phyloP scores from a whole-genome alignment of 2,329 filamentous ascomycete species.

The Bisporella sp. region DNA sequence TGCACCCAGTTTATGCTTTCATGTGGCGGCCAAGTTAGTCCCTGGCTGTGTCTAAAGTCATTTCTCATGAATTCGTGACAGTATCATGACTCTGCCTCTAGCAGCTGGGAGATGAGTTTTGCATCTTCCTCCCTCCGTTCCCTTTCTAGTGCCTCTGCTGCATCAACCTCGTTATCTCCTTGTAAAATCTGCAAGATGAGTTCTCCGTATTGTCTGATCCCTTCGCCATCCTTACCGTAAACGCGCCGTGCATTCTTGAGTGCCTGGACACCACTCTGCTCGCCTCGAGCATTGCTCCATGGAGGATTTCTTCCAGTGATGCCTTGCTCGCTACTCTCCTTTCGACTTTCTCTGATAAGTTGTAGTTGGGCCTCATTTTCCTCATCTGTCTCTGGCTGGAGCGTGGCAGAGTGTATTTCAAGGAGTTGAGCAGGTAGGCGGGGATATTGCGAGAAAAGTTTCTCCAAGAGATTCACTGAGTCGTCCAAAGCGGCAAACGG shows the following conservation, averaged over 20 bases:
- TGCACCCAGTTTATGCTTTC: no score
- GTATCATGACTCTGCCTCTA: conserved; percentile 34
- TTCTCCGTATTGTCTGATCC: conserved; percentile 52
- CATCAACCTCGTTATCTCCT: conserved; percentile 22
- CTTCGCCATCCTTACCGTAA: conserved; percentile 49
- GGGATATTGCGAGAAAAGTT: conserved; percentile 48
- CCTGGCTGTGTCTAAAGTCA: no score
- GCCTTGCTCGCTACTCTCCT: conserved; percentile 1
- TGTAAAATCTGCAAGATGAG: conserved; percentile 41
- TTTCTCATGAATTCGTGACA: no score
- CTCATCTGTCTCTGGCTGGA: conserved; percentile 31
- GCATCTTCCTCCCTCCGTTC: conserved; percentile 39
- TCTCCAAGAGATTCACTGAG: conserved; percentile 38
- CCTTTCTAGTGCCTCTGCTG: conserved; percentile 13
- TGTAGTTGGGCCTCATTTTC: neutral
- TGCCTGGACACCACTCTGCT: conserved; percentile 47
- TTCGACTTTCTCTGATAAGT: neutral
- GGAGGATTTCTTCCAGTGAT: conserved; percentile 6
- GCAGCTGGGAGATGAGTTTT: conserved; percentile 41
- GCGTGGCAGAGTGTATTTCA: conserved; percentile 42
- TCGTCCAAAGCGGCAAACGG: conserved; percentile 46
- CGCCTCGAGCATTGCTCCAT: conserved; percentile 54
- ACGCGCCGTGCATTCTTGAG: conserved; percentile 43
- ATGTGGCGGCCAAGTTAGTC: no score
- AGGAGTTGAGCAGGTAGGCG: conserved; percentile 39